phyloP scores from a whole-genome alignment of 2,329 filamentous ascomycete species.

The Fusarium sp. region DNA sequence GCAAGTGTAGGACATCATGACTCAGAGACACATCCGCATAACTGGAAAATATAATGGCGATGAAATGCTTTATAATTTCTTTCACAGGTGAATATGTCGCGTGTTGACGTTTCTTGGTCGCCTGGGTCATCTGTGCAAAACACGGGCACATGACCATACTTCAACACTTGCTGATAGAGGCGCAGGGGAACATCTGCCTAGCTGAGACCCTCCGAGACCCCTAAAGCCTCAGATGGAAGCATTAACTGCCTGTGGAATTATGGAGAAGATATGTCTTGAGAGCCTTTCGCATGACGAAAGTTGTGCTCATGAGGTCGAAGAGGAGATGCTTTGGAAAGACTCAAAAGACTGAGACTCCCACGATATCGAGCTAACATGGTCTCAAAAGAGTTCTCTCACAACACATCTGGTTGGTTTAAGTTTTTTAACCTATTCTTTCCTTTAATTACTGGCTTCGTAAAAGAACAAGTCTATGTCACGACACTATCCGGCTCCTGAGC shows the following conservation, averaged over 20 bases:
- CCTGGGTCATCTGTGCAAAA: constrained; percentile 38
- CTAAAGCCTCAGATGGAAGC: constrained; percentile 7
- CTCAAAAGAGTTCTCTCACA: not conserved
- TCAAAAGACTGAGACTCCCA: constrained; percentile 36
- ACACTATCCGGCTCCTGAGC: constrained; percentile 31
- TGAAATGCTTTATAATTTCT: constrained; percentile 10
- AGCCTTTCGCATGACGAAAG: constrained; percentile 41
- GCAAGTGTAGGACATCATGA: not conserved
- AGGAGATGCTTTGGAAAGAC: not conserved
- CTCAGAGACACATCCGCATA: not conserved
- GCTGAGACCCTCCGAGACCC: constrained; percentile 13
- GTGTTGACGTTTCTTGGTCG: constrained; percentile 32
- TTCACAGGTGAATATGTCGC: constrained; percentile 26
- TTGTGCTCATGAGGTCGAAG: constrained; percentile 39
- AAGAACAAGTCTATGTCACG: constrained; percentile 31
- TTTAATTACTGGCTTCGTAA: not conserved
- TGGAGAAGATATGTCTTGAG: constrained; percentile 23
- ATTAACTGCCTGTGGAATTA: constrained; percentile 3
- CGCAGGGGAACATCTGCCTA: constrained; percentile 44
- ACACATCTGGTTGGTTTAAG: not conserved
- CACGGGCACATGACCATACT: constrained; percentile 42
- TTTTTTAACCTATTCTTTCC: not conserved
- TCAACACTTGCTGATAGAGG: constrained; percentile 39
- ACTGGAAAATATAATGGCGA: not conserved
- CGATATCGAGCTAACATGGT: not conserved